Evolutionary conservation across 1,284 basidiomycete species (phyloP), one percentile per base, ranked within the genome.

Genomic region (Coniferiporia weirii): DNA sequence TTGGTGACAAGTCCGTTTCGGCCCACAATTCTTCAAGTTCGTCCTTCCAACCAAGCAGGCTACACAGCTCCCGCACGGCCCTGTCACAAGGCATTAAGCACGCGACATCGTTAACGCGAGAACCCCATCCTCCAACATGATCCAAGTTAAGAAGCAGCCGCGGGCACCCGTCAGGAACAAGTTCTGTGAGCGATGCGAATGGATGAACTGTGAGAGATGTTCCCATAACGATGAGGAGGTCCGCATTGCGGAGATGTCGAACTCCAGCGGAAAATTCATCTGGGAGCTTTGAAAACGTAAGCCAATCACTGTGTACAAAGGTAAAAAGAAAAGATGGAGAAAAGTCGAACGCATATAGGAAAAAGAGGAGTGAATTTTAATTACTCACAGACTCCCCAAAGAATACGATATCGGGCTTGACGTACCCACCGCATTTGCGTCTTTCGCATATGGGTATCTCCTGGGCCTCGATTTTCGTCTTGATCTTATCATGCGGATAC

Each of bases 401-500:
- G 74, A 97, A 95, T n/a, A 95, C 91, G 51, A 96, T 96, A 67
- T 95, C 89, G 3, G 93, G 94, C 72, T 95, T 95, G 43, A 94
- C 87, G 38, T 92, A 75, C 0, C 90, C 91, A 0, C 73, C 74
- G 66, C 91, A 93, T 7, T 34, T 27, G 9, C 10, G 36, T 59
- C 67, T 63, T 56, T 77, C 74, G 69, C 92, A 94, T 49, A 73
- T 75, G 5, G 91, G 85, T 38, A 91, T 83, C 59, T 79, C 71
- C 35, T 83, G 83, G 27, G 74, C 68, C 55, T 76, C 70, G 34
- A 93, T 80, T 6, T 81, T 78, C 10, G 76, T 71, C 67, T 79
- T 80, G 75, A 95, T 87, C 68, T 85, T 83, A n/a, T 83, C 81
- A 51, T 80, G 81, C 51, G 86, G 81, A 64, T 80, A 91, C 0